Percentiles rank a stretch among this genome's conserved stretches.
Evolutionary conservation across 805 yeast species (phyloP).

Genomic region (Scheffersomyces lignosus): DNA sequence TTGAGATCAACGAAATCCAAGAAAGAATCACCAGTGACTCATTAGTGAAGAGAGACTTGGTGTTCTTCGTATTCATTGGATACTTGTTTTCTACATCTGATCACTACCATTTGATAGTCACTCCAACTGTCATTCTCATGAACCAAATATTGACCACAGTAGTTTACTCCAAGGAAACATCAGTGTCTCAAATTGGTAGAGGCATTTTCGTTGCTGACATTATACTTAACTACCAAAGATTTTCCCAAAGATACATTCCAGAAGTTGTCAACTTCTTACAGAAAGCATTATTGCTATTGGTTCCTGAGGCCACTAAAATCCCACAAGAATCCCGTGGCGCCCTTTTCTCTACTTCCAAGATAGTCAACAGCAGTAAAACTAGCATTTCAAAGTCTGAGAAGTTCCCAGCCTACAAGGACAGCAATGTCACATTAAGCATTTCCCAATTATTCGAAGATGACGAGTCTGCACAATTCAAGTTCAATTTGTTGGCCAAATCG

Average conservation of each 20-base stretch:
- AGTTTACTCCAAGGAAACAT: conserved; percentile 32
- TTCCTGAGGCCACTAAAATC: conserved; percentile 36
- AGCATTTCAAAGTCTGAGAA: conserved; percentile 17
- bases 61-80: conserved; percentile 73
- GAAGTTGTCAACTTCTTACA: conserved; percentile 66
- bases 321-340: conserved; percentile 11
- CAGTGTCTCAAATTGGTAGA: conserved; percentile 47
- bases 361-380: conserved; percentile 10
- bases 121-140: conserved; percentile 76
- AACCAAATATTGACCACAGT: conserved; percentile 55
- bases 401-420: no score
- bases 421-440: conserved; percentile 5
- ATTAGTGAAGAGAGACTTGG: conserved; percentile 47
- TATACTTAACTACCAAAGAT: conserved; percentile 68
- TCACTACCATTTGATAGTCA: conserved; percentile 87
- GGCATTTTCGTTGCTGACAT: conserved; percentile 70
- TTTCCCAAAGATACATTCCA: conserved; percentile 80
- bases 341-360: conserved; percentile 9
- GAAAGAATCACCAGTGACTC: conserved; percentile 39
- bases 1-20: conserved; percentile 55
- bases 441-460: conserved; percentile 10
- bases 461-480: conserved; percentile 17
- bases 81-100: conserved; percentile 89
- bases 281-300: conserved; percentile 45
- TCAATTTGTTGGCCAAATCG: conserved; percentile 34